Base-by-base conservation (phyloP, 805 yeast species). In the Diddensiella santjacobensis region DNA sequence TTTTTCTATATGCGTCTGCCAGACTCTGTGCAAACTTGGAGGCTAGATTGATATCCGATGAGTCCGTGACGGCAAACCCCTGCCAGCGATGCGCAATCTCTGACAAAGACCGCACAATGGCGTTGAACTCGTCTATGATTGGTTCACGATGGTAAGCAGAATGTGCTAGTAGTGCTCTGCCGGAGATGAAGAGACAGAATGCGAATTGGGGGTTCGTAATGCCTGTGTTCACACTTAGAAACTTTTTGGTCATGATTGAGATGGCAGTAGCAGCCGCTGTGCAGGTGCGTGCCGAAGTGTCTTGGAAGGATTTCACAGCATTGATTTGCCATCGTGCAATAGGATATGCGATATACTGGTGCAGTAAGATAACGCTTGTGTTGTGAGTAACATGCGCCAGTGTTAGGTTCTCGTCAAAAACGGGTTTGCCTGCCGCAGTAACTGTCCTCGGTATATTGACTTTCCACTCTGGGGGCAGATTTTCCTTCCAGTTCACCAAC, bases 311-410 rank as follows among this genome's bases (percentile, higher is more conserved):
- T 29, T 36, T 37, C 11, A 45, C 40, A 22, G 38, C 40, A 26
- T 39, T 42, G n/a, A 35, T 35, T 41, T 26, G 43, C 36, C 38
- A 31, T 15, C 40, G 24, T 26, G 33, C 35, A 20, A 45, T 37
- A 6, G 50, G 50, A 31, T 49, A 51, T 13, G 55, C 55, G 15
- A 51, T 17, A 29, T 48, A 43, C 18, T 51, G 55, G 24, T 51
- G 55, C 22, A 51, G 33, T n/a, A 49, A 29, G 4, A 51, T 48
- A 5, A 51, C 55, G 37, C 50, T 44, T 3, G 55, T 44, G 22
- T 51, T 51, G 29, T 51, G 52, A 3, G 55, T 51, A 26, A 51
- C 45, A 38, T 51, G 55, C 4, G 55, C 53, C 17, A 51, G 43
- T 2, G 52, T 42, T 30, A 51, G 35, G 42, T 48, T 45, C 36